Base-by-base conservation (phyloP, 768 basidiomycete species). In the Tephrocybe sp. region DNA sequence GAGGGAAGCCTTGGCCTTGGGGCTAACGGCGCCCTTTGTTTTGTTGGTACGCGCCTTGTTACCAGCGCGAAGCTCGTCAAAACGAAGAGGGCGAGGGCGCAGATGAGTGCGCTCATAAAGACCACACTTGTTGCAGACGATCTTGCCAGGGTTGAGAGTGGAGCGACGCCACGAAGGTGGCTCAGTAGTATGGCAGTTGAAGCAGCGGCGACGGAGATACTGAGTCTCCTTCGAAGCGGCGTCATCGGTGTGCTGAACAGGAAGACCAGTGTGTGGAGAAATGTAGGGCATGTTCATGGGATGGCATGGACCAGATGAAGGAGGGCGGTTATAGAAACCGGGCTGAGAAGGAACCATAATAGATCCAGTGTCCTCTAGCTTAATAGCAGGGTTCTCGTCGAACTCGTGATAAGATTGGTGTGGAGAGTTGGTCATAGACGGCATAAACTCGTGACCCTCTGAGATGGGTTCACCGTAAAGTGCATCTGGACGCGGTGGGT, bases 111-210 rank as follows among this genome's bases (percentile, higher is more conserved):
- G 88, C 68, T 93, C 91, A 62, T 93, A 93, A 34, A 93, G 77
- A 9, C 91, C 91, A 57, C 91, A 93, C 74, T 93, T 93, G 78
- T 93, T 93, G 79, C 91, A 93, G 39, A 93, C 91, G 62, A 93
- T 93, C 70, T 93, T 93, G 57, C 91, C 91, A 0, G 88, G 89
- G 67, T 91, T 90, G 62, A 93, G 84, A 4, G 91, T 92, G 26
- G 83, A 86, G 39, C 91, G 82, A 48, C 91, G 85, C 91, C 91
- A 93, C 20, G 82, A 85, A 6, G 91, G 91, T 0, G 91, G 91
- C 65, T 93, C 91, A 1, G 91, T 93, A 16, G 91, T 91, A 64
- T 91, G 90, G 72, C 91, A 93, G 70, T 93, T 93, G 77, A 87
- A 89, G 72, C 91, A 93, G 8, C 89, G 78, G 34, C 91, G 78